Base-by-base conservation (phyloP, 352 stramenopile genomes). In the Salisapilia sapeloensis region DNA sequence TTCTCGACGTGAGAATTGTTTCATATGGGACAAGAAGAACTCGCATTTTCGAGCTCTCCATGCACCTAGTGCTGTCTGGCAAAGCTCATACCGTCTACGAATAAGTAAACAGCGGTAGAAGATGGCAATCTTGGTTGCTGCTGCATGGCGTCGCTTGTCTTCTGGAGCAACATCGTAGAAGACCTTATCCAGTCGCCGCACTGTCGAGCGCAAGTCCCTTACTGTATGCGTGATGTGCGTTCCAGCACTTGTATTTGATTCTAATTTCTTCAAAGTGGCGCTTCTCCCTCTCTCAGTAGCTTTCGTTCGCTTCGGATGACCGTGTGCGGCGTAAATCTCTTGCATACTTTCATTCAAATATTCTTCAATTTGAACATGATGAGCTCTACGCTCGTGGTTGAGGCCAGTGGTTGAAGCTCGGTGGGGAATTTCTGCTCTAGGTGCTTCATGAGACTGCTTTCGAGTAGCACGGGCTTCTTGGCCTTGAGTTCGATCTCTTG, bases 161-260 rank as follows among this genome's bases (percentile, higher is more conserved):
- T 58, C 64, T 7, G 70, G 69, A 3, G 66, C 69, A 4, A 80
- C 63, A 35, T 83, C 70, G 30, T 77, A 67, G 38, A 83, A 86
- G 8, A 83, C 70, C 25, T 69, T 69, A 27, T 86, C 70, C 6
- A 83, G 53, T 2, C 70, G 45, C 2, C 63, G 61, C 6, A 80
- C 50, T 0, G 62, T 79, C 13, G 70, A 72, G 20, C 66, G 63
- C 3, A 86, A 41, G 17, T 74, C 61, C 8, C 69, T 62, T 13
- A 83, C 61, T 3, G 50, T 49, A 32, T 74, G 51, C 1, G 49
- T 72, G 21, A 85, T 53, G 24, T 78, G 55, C 2, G 66, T 66
- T 5, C 60, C 55, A 0, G 43, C 18, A 4, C 47, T 65, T 6
- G 64, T 50, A 19, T 16, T 11, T 2, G 28, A 32, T 13, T 13